Evolutionary conservation across 2,329 filamentous ascomycete genomes (phyloP).

Genomic region (Alternaria burnsii): DNA sequence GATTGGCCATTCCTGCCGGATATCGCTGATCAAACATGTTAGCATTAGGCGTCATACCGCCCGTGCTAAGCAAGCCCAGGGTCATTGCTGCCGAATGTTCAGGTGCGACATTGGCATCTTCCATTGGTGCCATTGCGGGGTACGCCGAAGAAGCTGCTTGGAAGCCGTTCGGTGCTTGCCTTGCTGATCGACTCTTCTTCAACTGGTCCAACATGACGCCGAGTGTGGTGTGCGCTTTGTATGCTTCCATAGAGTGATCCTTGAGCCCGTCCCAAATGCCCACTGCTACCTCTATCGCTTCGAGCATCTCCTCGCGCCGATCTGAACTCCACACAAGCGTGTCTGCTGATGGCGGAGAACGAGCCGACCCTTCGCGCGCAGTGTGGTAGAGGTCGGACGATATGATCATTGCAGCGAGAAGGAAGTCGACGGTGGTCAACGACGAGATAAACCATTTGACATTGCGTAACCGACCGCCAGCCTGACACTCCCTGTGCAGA

Average conservation of each 20-base stretch:
- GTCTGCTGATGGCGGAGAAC: slow-evolving; percentile 48
- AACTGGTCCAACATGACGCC: slow-evolving; percentile 86
- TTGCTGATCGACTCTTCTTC: slow-evolving; percentile 57
- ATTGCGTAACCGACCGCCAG: slow-evolving; percentile 73
- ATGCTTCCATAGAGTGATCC: slow-evolving; percentile 85
- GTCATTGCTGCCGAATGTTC: slow-evolving; percentile 74
- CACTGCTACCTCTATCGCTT: slow-evolving; percentile 74
- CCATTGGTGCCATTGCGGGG: slow-evolving; percentile 44
- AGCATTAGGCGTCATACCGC: slow-evolving; percentile 63
- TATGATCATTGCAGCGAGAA: slow-evolving; percentile 85
- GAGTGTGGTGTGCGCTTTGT: slow-evolving; percentile 83
- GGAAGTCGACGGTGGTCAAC: slow-evolving; percentile 83
- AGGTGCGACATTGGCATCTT: slow-evolving; percentile 66
- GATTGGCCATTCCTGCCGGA: slow-evolving; percentile 50
- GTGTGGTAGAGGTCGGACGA: slow-evolving; percentile 82
- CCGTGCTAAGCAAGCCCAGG: slow-evolving; percentile 71
- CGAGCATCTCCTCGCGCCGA: slow-evolving; percentile 75
- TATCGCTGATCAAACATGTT: slow-evolving; percentile 54
- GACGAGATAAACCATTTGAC: slow-evolving; percentile 83
- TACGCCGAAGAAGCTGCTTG: slow-evolving; percentile 42
- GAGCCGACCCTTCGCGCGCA: slow-evolving; percentile 52
- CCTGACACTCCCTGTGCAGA: slow-evolving; percentile 76
- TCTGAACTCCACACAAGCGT: slow-evolving; percentile 57
- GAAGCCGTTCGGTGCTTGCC: slow-evolving; percentile 42
- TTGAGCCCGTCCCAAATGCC: slow-evolving; percentile 82